Percentiles rank a stretch among this genome's conserved stretches.
Evolutionary conservation across 495 filamentous ascomycete genomes (phyloP).

Genomic region (Tetracladium setigerum): DNA sequence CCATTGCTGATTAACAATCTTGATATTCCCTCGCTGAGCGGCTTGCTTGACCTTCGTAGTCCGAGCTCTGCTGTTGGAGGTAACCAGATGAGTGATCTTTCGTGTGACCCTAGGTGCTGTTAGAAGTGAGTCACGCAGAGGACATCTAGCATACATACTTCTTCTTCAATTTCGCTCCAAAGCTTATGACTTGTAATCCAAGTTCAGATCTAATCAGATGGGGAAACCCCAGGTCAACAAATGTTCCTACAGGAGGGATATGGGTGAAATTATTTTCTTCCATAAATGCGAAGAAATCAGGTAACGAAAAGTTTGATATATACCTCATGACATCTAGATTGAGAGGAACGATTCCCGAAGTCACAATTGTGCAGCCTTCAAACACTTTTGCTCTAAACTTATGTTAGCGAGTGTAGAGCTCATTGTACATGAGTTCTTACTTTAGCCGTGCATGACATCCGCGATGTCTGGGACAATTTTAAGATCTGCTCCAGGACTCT

Average conservation of each 20-base stretch:
- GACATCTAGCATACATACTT: conserved; percentile 34
- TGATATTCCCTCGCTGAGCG: conserved; percentile 58
- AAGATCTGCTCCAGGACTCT: conserved; percentile 41
- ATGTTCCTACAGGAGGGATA: too few species aligned
- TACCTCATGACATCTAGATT: conserved; percentile 61
- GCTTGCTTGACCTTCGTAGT: conserved; percentile 86
- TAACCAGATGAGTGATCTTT: conserved; percentile 46
- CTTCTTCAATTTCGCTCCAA: conserved; percentile 67
- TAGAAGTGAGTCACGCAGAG: conserved; percentile 3
- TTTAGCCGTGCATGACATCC: conserved; percentile 71
- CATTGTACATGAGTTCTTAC: conserved; percentile 7
- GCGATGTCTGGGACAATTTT: conserved; percentile 79
- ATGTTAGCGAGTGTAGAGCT: conserved; percentile 6
- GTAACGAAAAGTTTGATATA: conserved; percentile 7
- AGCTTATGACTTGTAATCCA: conserved; percentile 72
- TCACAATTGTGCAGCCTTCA: conserved; percentile 61
- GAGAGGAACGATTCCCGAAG: conserved; percentile 83
- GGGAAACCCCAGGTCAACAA: not conserved
- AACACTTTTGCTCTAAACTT: conserved; percentile 45
- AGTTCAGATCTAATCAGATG: conserved; percentile 61
- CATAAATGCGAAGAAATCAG: too few species aligned
- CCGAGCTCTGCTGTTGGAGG: conserved; percentile 53
- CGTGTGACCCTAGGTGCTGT: conserved; percentile 21
- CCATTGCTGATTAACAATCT: conserved; percentile 89
- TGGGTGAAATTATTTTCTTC: too few species aligned